Evolutionary conservation across 2,329 filamentous ascomycete genomes (phyloP).

Genomic region (Trichoderma simmonsii): DNA sequence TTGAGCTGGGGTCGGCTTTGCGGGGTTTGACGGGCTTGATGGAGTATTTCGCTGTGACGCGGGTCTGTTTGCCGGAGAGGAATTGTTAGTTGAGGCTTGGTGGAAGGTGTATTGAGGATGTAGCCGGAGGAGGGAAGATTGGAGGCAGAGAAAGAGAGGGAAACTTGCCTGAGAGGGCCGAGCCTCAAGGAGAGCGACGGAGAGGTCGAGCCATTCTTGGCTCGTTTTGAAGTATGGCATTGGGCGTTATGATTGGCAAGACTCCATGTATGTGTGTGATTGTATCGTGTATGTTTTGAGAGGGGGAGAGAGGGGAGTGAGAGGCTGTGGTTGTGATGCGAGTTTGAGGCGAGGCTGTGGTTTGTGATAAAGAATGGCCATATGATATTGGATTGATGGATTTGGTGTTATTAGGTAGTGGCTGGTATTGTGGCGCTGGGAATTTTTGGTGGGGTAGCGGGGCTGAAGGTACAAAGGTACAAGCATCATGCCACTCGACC

Average conservation of each 20-base stretch:
- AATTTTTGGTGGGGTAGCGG: neutral
- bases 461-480: neutral
- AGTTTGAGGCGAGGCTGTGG: neutral
- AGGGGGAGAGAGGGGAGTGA: neutral
- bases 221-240: slow-evolving; percentile 84
- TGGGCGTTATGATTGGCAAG: slow-evolving; percentile 3
- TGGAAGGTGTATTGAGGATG: neutral
- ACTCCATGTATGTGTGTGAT: slow-evolving; percentile 1
- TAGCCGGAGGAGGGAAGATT: neutral
- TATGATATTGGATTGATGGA: neutral
- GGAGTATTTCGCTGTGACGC: slow-evolving; percentile 90
- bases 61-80: slow-evolving; percentile 56
- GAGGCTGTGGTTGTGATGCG: neutral
- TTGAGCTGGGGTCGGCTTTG: slow-evolving; percentile 21
- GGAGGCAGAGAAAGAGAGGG: neutral
- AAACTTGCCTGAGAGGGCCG: slow-evolving; percentile 69
- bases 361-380: neutral
- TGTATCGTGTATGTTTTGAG: neutral
- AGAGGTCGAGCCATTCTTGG: slow-evolving; percentile 90
- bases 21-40: slow-evolving; percentile 48
- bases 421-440: neutral
- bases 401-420: neutral
- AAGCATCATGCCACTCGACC: neutral
- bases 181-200: slow-evolving; percentile 78
- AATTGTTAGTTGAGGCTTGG: neutral